Evolutionary conservation across 768 basidiomycete genomes (phyloP).

Genomic region (Podaxis sp.): DNA sequence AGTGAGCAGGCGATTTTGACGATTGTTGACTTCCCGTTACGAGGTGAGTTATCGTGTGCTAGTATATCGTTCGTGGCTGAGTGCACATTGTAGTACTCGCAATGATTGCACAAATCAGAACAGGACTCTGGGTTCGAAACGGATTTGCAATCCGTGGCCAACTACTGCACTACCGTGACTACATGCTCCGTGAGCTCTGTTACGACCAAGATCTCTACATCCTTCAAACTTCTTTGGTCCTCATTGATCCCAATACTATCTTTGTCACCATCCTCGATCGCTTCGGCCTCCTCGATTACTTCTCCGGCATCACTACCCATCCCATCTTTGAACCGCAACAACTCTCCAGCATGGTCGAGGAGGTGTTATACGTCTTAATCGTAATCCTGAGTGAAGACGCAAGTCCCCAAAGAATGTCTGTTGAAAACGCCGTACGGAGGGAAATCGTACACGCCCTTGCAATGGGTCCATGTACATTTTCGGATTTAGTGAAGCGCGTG

Average conservation of each 20-base stretch:
- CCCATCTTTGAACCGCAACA: conserved; percentile 68
- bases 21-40: conserved; percentile 83
- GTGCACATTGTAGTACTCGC: conserved; percentile 58
- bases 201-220: conserved; percentile 95
- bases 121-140: conserved; percentile 96
- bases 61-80: neutral
- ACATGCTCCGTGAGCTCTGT: conserved; percentile 92
- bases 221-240: conserved; percentile 80
- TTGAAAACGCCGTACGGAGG: conserved; percentile 65
- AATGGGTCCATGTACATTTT: conserved; percentile 84
- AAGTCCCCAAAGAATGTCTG: conserved; percentile 66
- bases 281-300: conserved; percentile 80
- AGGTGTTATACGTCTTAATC: conserved; percentile 77
- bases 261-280: conserved; percentile 88
- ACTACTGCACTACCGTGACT: conserved; percentile 93
- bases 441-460: conserved; percentile 92
- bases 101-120: conserved; percentile 93
- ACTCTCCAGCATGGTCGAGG: conserved; percentile 85
- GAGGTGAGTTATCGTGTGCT: conserved; percentile 54
- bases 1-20: conserved; percentile 71
- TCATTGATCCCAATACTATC: conserved; percentile 76
- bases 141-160: conserved; percentile 96
- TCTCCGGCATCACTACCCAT: conserved; percentile 61
- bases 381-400: conserved; percentile 83
- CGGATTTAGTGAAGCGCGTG: conserved; percentile 88